Percentiles rank a stretch among this genome's conserved stretches.
Conservation (phyloP, 305 asterid species). For the Salvia sclarea region DNA sequence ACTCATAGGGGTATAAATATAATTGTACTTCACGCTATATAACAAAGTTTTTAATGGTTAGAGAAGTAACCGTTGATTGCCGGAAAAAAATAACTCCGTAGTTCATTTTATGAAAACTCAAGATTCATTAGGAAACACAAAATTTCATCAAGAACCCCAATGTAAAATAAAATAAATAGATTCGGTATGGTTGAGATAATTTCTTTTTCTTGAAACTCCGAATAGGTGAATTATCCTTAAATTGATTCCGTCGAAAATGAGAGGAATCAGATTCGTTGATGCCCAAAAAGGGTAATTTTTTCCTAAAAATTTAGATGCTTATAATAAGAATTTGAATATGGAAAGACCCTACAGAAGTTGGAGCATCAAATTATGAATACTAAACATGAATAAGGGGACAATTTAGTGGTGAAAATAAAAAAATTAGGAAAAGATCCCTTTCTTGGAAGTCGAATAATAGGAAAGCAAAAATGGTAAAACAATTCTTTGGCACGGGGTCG, state of each 20-base stretch:
- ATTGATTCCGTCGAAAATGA: background rate
- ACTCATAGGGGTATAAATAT: background rate
- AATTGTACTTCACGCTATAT: background rate
- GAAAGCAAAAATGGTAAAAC: background rate
- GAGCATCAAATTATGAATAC: background rate
- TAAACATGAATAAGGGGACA: background rate
- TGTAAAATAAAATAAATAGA: too few species aligned
- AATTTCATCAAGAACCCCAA: background rate
- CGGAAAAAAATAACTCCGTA: too few species aligned
- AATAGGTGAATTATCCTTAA: background rate
- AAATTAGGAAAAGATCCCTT: constrained; percentile 20
- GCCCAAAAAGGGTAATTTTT: background rate
- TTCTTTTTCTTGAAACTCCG: too few species aligned
- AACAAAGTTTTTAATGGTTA: too few species aligned
- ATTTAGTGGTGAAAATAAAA: background rate
- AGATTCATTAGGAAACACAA: too few species aligned
- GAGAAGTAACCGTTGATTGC: too few species aligned
- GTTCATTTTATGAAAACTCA: background rate
- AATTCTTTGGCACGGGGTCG: too few species aligned
- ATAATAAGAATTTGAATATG: background rate
- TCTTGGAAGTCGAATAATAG: constrained; percentile 12
- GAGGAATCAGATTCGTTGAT: background rate
- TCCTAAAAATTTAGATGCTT: background rate
- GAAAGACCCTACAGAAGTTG: background rate
- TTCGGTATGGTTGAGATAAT: too few species aligned